Conservation (phyloP, 2,329 filamentous ascomycete genomes). For the Ciborinia camelliae region DNA sequence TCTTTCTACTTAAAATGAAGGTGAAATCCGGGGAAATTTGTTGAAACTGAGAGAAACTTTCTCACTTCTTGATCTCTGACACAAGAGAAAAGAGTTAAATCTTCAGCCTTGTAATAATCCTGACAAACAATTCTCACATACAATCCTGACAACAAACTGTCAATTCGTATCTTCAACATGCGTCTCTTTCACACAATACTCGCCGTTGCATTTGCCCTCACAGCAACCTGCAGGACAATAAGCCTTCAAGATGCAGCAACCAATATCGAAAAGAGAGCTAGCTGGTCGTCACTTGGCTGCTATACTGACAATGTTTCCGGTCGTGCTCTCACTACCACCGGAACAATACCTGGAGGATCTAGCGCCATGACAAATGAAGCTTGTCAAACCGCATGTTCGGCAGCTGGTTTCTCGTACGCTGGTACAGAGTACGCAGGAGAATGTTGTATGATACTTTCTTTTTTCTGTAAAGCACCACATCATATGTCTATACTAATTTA, state of each 20-base stretch:
- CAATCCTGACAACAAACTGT: neutral
- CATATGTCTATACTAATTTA: neutral
- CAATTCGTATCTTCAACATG: neutral
- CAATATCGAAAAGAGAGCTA: slow-evolving; percentile 1
- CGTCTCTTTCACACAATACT: neutral
- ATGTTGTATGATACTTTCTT: slow-evolving; percentile 22
- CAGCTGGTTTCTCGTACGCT: slow-evolving; percentile 20
- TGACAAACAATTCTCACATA: too few relatives aligned
- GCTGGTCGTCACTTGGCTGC: slow-evolving; percentile 19
- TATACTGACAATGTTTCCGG: slow-evolving; percentile 20
- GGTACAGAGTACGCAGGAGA: slow-evolving; percentile 27
- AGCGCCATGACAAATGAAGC: slow-evolving; percentile 24
- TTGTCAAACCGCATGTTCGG: slow-evolving; percentile 22
- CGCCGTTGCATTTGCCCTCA: neutral
- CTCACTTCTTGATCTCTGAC: neutral
- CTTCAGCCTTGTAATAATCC: neutral
- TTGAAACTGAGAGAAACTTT: neutral
- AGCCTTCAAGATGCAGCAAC: slow-evolving; percentile 3
- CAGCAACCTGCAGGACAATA: neutral
- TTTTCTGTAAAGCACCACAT: too few relatives aligned
- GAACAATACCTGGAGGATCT: slow-evolving; percentile 14
- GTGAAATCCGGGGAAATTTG: neutral
- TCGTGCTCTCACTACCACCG: slow-evolving; percentile 6
- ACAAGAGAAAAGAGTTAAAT: neutral
- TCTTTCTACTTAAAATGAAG: neutral